Percentiles rank a stretch among this genome's conserved stretches.
Conservation (phyloP, 2,329 filamentous ascomycete species). For the Xylariomycetidae sp. region DNA sequence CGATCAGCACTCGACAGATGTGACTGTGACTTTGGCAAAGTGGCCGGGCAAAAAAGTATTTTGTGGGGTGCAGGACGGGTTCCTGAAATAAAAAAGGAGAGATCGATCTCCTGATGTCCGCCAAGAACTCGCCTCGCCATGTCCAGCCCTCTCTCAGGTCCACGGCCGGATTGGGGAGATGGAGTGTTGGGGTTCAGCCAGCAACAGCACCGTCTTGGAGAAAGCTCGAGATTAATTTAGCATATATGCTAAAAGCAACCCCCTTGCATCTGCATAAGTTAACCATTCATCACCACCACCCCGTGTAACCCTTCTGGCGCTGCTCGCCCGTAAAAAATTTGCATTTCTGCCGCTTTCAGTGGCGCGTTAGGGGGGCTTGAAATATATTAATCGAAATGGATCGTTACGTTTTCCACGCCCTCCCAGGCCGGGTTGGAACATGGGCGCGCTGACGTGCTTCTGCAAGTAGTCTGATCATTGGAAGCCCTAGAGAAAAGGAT, state of each 20-base stretch:
- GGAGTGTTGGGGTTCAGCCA: slow-evolving; percentile 1
- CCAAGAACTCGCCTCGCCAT: slow-evolving; percentile 24
- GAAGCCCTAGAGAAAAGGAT: no score
- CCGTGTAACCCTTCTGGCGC: no score
- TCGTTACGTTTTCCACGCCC: no score
- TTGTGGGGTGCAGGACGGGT: slow-evolving; percentile 17
- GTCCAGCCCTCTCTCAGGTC: slow-evolving; percentile 17
- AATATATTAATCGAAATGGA: no score
- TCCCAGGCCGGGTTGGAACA: no score
- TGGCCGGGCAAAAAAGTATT: slow-evolving; percentile 1
- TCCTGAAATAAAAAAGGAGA: slow-evolving; percentile 12
- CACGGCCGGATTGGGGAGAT: slow-evolving; percentile 11
- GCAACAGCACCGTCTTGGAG: slow-evolving; percentile 9
- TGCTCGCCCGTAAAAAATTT: no score
- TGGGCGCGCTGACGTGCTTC: no score
- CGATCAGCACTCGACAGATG: slow-evolving; percentile 5
- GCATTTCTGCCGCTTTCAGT: no score
- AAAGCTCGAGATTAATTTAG: slow-evolving; percentile 17
- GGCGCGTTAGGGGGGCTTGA: no score
- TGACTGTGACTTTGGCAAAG: slow-evolving; percentile 2
- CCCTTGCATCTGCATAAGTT: no score
- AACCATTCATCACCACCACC: no score
- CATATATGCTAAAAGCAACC: slow-evolving; percentile 27
- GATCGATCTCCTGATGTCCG: slow-evolving; percentile 15
- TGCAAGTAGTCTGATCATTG: no score